phyloP scores from a whole-genome alignment of 2,329 filamentous ascomycete genomes.

The Emmonsiellopsis sp. region DNA sequence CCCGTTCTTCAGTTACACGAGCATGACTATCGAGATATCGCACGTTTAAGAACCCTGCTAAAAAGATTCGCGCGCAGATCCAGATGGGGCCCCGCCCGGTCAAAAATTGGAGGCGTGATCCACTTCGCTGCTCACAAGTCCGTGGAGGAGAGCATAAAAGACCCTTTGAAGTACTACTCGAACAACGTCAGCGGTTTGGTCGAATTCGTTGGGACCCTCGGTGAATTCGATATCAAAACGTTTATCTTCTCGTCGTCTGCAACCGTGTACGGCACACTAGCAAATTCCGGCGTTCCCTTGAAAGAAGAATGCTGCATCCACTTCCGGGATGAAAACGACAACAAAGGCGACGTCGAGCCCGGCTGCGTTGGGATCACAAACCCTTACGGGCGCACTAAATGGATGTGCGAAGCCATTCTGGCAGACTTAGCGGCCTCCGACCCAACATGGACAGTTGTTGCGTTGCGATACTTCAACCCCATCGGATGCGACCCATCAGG shows the following conservation, averaged over 20 bases:
- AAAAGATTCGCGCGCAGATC: conserved; percentile 30
- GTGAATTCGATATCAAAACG: conserved; percentile 52
- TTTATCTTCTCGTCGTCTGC: conserved; percentile 61
- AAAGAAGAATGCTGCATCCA: conserved; percentile 50
- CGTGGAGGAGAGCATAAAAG: conserved; percentile 52
- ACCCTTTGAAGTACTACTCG: conserved; percentile 55
- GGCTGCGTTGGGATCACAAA: conserved; percentile 52
- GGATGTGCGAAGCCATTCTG: conserved; percentile 58
- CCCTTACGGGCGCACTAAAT: conserved; percentile 58
- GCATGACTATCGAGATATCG: conserved; percentile 39
- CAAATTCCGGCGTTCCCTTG: conserved; percentile 42
- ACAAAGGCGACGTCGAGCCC: conserved; percentile 33
- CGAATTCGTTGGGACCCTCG: conserved; percentile 48
- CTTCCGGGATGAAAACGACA: conserved; percentile 35
- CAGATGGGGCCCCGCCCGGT: conserved; percentile 29
- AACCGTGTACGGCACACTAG: conserved; percentile 53
- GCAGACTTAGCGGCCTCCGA: conserved; percentile 53
- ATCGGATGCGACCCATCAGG: conserved; percentile 57
- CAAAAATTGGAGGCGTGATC: conserved; percentile 53
- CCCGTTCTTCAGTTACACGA: conserved; percentile 39
- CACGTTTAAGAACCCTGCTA: conserved; percentile 34
- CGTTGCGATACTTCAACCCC: conserved; percentile 59
- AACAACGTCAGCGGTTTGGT: conserved; percentile 59
- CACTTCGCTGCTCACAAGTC: conserved; percentile 62
- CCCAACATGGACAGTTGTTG: conserved; percentile 53